Conservation (phyloP, 2,329 filamentous ascomycete species). For the Penicillium freii region DNA sequence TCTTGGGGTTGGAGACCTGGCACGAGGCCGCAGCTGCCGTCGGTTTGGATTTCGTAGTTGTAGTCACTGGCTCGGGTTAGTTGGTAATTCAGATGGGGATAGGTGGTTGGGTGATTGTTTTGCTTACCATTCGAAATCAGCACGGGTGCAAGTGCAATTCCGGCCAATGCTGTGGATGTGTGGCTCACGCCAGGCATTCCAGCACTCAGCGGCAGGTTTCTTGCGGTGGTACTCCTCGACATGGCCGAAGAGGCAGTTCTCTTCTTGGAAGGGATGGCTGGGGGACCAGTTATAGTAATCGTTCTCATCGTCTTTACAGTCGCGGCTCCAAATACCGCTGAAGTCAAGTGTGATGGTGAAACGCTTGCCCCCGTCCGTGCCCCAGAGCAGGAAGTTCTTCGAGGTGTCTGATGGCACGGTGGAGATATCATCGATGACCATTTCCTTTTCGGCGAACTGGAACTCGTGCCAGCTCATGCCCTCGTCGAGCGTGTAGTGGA, state of each 20-base stretch:
- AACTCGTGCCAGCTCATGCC: conserved; percentile 76
- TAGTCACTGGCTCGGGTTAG: conserved; percentile 64
- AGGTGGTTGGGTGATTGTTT: neutral
- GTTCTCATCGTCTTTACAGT: conserved; percentile 61
- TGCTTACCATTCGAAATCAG: conserved; percentile 88
- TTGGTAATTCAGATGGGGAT: neutral
- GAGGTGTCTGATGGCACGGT: conserved; percentile 87
- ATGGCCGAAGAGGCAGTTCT: conserved; percentile 91
- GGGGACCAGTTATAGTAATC: conserved; percentile 88
- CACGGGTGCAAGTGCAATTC: conserved; percentile 79
- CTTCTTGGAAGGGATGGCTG: conserved; percentile 71
- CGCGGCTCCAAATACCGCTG: conserved; percentile 68
- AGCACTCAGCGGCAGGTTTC: conserved; percentile 74
- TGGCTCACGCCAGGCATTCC: conserved; percentile 71
- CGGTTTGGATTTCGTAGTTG: conserved; percentile 79
- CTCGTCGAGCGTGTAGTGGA: conserved; percentile 77
- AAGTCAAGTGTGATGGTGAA: conserved; percentile 87
- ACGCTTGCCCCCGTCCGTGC: conserved; percentile 56
- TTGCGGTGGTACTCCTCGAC: conserved; percentile 87
- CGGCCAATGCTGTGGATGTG: conserved; percentile 66
- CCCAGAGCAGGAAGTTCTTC: conserved; percentile 90
- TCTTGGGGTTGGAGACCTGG: conserved; percentile 66
- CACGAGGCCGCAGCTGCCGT: conserved; percentile 76
- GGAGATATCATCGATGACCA: conserved; percentile 75
- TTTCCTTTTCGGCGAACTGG: conserved; percentile 67